Evolutionary conservation across 805 yeast genomes (phyloP).

Genomic region (Limtongia smithiae): DNA sequence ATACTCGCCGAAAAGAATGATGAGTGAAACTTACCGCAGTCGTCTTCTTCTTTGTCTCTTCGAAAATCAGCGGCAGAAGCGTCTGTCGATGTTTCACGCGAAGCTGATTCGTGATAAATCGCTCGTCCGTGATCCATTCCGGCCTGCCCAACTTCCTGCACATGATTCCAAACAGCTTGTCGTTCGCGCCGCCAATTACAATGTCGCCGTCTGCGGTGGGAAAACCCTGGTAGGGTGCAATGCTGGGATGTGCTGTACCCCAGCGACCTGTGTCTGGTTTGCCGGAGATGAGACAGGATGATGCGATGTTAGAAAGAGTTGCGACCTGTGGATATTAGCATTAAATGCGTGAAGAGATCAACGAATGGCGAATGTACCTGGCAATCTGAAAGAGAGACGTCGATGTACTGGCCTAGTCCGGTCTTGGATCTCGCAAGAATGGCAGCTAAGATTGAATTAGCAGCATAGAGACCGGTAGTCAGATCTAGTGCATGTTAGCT

Average conservation of each 20-base stretch:
- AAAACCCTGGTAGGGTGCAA: conserved; percentile 44
- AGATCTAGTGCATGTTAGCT: conserved; percentile 31
- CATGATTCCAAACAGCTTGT: conserved; percentile 37
- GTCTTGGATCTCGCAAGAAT: conserved; percentile 36
- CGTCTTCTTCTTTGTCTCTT: conserved; percentile 34
- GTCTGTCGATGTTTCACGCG: conserved; percentile 39
- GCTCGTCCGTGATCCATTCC: conserved; percentile 40
- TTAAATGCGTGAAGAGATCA: background rate
- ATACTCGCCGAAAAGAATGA: background rate
- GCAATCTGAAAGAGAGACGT: conserved; percentile 40
- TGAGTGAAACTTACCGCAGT: conserved; percentile 28
- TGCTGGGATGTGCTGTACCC: conserved; percentile 44
- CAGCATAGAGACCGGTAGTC: conserved; percentile 42
- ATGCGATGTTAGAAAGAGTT: conserved; percentile 42
- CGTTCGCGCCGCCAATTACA: conserved; percentile 45
- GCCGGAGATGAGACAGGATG: conserved; percentile 40
- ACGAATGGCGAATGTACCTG: conserved; percentile 31
- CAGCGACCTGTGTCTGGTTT: conserved; percentile 42
- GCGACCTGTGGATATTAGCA: conserved; percentile 31
- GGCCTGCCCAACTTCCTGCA: conserved; percentile 38
- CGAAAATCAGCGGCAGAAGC: conserved; percentile 37
- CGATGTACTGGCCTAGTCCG: conserved; percentile 42
- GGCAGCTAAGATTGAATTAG: conserved; percentile 41
- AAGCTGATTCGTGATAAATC: conserved; percentile 38
- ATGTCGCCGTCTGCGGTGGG: conserved; percentile 40